These are phyloP conservation scores for Agapanthus africanus DNA, from an alignment of 106 monocot species.

Conservation along the genomic window DNA sequence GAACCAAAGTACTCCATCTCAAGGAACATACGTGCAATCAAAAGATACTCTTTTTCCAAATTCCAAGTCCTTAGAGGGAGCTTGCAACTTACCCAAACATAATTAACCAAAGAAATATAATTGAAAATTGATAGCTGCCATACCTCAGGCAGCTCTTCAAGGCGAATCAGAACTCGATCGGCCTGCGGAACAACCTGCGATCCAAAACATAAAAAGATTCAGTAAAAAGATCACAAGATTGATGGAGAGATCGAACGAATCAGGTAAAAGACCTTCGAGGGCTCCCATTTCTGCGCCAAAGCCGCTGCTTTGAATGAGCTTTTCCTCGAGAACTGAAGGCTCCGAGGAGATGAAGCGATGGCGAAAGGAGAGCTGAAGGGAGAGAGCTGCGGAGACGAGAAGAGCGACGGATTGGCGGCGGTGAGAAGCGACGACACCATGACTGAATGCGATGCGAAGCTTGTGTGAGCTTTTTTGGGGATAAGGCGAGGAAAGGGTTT, in stretches of 20 bases:
- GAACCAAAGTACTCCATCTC: no score
- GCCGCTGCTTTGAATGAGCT: constrained; percentile 29
- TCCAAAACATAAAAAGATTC: background rate
- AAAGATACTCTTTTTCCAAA: no score
- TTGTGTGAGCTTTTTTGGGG: background rate
- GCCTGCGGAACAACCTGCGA: constrained; percentile 78
- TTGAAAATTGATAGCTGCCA: no score
- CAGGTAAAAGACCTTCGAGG: constrained; percentile 72
- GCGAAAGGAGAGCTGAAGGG: background rate
- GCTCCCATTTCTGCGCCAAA: constrained; percentile 58
- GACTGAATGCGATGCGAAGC: background rate
- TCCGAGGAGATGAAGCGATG: background rate
- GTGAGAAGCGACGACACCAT: constrained; percentile 38
- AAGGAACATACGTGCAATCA: no score
- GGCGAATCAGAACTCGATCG: constrained; percentile 85
- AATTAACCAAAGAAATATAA: no score
- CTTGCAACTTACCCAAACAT: no score
- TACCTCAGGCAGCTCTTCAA: constrained; percentile 93
- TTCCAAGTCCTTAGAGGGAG: no score
- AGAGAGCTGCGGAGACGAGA: constrained; percentile 8
- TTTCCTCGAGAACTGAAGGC: constrained; percentile 16
- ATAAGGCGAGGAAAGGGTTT: background rate
- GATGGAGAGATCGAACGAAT: no score
- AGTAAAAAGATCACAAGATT: background rate
- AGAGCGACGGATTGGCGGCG: constrained; percentile 32